Evolutionary conservation across 2,329 filamentous ascomycete species (phyloP), one percentile per base, ranked within the genome.

Genomic region (Scolecobasidium constrictum): DNA sequence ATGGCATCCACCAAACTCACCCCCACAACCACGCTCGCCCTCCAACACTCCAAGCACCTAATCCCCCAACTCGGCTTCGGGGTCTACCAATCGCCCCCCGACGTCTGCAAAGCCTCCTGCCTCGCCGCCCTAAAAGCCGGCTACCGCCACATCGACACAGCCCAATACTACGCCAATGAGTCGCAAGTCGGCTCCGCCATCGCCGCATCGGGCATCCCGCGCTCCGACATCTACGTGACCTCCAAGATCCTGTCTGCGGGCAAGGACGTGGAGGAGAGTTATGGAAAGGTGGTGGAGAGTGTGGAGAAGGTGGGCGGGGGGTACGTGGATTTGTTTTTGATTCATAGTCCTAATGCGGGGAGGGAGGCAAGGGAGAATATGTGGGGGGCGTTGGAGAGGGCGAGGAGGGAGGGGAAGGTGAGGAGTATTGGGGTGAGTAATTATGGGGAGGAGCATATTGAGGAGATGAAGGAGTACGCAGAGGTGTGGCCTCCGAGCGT

Each of bases 151-250:
- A 72, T 87, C 52, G 83, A 87, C 64, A 75, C 77, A 50, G 80
- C 83, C 4, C 85, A 82, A 67, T 82, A 79, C 64, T 86, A 86
- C 62, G 79, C 71, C 52, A 88, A 93, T 60, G 86, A 94, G 64
- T 73, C 81, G 38, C 84, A 90, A 60, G 86, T 93, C 13, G 86
- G 86, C 49, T 67, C 79, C 56, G 86, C 83, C 7, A 72, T 94
- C 42, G 76, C 78, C 57, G 78, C 83, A 44, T 85, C 82, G 21
- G 84, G 84, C 18, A 67, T 83, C 53, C 83, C 81, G 71, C 75
- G 86, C 47, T 75, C 83, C 58, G 83, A 93, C 45, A 65, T 93
- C 48, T 93, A 92, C 64, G 76, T 93, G 46, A 83, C 85, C 43
- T 86, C 80, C 54, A 93, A 94, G 86, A 83, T 81, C 78, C 55